Conservation (phyloP, 495 filamentous ascomycete genomes). For the Talaromyces proteolyticus region DNA sequence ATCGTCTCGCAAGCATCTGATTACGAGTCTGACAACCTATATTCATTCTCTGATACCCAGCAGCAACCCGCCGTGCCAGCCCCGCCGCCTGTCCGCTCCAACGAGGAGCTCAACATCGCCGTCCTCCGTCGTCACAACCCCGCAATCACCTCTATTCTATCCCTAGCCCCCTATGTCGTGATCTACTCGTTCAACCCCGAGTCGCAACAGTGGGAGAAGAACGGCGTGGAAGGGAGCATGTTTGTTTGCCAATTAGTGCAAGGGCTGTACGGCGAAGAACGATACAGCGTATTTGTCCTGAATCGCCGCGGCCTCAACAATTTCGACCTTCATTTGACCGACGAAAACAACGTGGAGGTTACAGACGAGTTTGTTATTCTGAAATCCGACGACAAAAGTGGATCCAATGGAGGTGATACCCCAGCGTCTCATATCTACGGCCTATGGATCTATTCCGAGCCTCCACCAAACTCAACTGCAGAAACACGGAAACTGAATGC, state of each 20-base stretch:
- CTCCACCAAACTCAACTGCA: conserved; percentile 46
- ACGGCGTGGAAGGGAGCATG: conserved; percentile 69
- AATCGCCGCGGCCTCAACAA: conserved; percentile 57
- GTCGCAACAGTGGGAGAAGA: conserved; percentile 67
- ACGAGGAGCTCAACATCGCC: conserved; percentile 74
- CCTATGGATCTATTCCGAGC: conserved; percentile 61
- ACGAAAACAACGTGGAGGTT: conserved; percentile 50
- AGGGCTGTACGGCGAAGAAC: conserved; percentile 35
- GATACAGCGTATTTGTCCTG: conserved; percentile 55
- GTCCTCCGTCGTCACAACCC: conserved; percentile 75
- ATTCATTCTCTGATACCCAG: conserved; percentile 33
- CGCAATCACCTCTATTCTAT: conserved; percentile 56
- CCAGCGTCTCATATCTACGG: conserved; percentile 39
- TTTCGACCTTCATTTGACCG: conserved; percentile 45
- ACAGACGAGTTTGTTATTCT: conserved; percentile 58
- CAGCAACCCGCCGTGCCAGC: conserved; percentile 20
- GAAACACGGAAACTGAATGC: conserved; percentile 44
- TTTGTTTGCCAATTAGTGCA: conserved; percentile 66
- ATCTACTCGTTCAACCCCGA: conserved; percentile 67
- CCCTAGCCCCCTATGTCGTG: conserved; percentile 71
- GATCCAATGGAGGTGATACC: neutral
- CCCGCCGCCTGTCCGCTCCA: conserved; percentile 52
- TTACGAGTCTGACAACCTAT: conserved; percentile 56
- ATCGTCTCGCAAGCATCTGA: conserved; percentile 41
- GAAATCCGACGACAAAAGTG: conserved; percentile 27